phyloP scores from a whole-genome alignment of 2,329 filamentous ascomycete species.

The Neopestalotiopsis clavispora region DNA sequence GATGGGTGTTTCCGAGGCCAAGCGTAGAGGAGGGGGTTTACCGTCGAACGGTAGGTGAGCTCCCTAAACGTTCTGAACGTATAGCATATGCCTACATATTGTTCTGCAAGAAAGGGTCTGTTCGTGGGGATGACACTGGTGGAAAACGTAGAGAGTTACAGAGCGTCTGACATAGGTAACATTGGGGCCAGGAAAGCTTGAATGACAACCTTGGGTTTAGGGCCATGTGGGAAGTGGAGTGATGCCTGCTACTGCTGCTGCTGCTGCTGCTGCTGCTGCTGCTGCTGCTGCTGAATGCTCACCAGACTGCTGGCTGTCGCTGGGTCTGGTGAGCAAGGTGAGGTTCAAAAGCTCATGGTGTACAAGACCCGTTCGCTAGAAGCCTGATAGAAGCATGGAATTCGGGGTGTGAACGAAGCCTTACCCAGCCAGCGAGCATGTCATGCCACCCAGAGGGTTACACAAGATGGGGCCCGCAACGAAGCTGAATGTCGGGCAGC shows the following conservation, averaged over 20 bases:
- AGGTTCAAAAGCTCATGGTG: background rate
- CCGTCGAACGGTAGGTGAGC: background rate
- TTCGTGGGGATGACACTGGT: background rate
- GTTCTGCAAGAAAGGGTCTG: background rate
- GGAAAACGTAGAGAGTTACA: background rate
- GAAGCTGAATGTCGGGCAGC: slow-evolving; percentile 5
- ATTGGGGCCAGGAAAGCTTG: slow-evolving; percentile 5
- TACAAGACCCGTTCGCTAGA: slow-evolving; percentile 12
- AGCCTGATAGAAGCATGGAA: slow-evolving; percentile 11
- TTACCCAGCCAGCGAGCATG: background rate
- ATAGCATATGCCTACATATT: background rate
- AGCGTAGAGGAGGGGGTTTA: background rate
- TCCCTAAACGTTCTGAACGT: too few relatives aligned
- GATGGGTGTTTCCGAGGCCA: background rate
- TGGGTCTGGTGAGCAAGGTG: background rate
- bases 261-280: too few relatives aligned
- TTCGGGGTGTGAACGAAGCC: background rate
- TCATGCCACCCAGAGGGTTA: background rate
- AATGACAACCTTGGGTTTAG: background rate
- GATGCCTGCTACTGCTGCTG: background rate
- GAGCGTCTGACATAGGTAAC: background rate
- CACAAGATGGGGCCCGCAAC: background rate
- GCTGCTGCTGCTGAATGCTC: too few relatives aligned
- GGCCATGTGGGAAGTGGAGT: slow-evolving; percentile 8
- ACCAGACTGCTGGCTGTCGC: background rate